Percentiles rank a stretch among this genome's conserved stretches.
Evolutionary conservation across 768 basidiomycete species (phyloP).

Genomic region (Lactarius psammicola): DNA sequence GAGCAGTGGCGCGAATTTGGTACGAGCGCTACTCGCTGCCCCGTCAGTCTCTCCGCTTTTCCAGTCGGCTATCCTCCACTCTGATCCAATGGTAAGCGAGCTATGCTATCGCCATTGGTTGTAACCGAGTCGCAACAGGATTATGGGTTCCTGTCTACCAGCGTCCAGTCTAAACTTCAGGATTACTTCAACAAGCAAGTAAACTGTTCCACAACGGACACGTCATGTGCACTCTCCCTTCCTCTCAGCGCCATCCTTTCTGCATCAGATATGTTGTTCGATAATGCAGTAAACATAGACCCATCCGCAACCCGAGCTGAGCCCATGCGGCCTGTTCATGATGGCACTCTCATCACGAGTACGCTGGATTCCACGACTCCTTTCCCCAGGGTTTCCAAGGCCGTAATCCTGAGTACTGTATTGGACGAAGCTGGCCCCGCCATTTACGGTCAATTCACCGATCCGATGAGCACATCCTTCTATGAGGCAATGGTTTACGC

Average conservation of each 20-base stretch:
- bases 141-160: constrained; percentile 62
- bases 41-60: constrained; percentile 74
- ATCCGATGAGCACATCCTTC: constrained; percentile 39
- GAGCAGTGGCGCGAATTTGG: constrained; percentile 75
- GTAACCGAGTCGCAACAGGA: constrained; percentile 43
- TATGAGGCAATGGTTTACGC: constrained; percentile 43
- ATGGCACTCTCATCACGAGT: constrained; percentile 66
- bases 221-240: constrained; percentile 50
- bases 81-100: constrained; percentile 74
- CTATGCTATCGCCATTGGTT: background rate
- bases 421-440: constrained; percentile 68
- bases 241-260: constrained; percentile 52
- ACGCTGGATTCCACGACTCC: constrained; percentile 59
- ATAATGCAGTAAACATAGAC: constrained; percentile 46
- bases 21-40: constrained; percentile 70
- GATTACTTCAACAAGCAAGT: constrained; percentile 49
- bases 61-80: constrained; percentile 76
- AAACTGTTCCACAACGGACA: constrained; percentile 46
- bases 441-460: constrained; percentile 48
- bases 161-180: constrained; percentile 55
- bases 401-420: constrained; percentile 69
- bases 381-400: constrained; percentile 61
- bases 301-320: constrained; percentile 50
- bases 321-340: constrained; percentile 66
- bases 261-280: constrained; percentile 49